These are phyloP conservation scores for Furcasterigmium furcatum DNA, from an alignment of 2,329 filamentous ascomycete genomes.

Conservation along the genomic window DNA sequence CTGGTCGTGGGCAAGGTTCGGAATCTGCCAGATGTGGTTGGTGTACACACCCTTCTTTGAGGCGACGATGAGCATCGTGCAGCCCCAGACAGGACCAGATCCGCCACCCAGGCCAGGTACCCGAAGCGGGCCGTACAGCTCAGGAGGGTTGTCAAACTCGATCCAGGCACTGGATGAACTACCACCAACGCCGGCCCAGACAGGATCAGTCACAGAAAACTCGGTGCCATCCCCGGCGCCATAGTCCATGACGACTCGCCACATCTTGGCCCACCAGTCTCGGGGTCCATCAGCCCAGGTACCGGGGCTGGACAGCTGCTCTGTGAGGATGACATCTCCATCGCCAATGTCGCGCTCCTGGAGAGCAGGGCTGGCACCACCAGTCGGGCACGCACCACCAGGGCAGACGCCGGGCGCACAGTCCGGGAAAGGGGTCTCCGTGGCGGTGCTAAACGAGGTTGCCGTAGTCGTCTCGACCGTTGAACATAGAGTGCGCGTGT, in stretches of 20 bases:
- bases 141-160: background rate
- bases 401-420: slow-evolving; percentile 5
- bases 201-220: background rate
- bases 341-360: background rate
- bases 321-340: slow-evolving; percentile 8
- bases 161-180: background rate
- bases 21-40: slow-evolving; percentile 13
- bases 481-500: slow-evolving; percentile 8
- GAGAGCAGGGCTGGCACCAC: background rate
- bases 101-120: slow-evolving; percentile 6
- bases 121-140: background rate
- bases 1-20: slow-evolving; percentile 5
- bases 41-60: slow-evolving; percentile 10
- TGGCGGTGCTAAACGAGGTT: slow-evolving; percentile 7
- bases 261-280: slow-evolving; percentile 13
- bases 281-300: slow-evolving; percentile 5
- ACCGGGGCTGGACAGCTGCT: slow-evolving; percentile 1
- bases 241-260: slow-evolving; percentile 7
- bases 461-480: slow-evolving; percentile 6
- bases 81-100: slow-evolving; percentile 12
- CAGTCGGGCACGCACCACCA: slow-evolving; percentile 1
- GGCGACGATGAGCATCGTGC: slow-evolving; percentile 7
- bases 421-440: background rate
- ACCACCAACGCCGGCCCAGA: background rate
- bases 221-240: slow-evolving; percentile 4